Percentiles rank a stretch among this genome's conserved stretches.
Evolutionary conservation across 331 rosid species (phyloP).

Genomic region (Telfairia occidentalis): DNA sequence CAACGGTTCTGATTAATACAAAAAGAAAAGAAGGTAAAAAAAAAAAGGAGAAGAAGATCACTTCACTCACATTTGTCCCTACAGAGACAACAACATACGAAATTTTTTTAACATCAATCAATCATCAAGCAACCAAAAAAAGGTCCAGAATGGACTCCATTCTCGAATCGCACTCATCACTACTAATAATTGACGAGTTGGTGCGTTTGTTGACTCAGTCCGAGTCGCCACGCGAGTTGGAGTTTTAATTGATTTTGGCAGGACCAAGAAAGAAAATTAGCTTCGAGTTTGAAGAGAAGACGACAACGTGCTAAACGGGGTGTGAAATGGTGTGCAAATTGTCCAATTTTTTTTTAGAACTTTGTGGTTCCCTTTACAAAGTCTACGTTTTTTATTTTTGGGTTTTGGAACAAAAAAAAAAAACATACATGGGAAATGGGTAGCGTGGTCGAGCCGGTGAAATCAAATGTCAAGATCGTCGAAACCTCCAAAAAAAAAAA

Average conservation of each 20-base stretch:
- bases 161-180: background rate
- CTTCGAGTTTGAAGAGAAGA: background rate
- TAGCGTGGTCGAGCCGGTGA: constrained; percentile 78
- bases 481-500: background rate
- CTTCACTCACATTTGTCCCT: background rate
- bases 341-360: constrained; percentile 15
- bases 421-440: constrained; percentile 39
- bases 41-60: background rate
- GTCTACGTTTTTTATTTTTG: constrained; percentile 31
- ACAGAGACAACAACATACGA: constrained; percentile 3
- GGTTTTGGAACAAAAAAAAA: constrained; percentile 12
- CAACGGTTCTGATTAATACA: constrained; percentile 43
- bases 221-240: constrained; percentile 18
- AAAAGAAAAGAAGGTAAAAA: background rate
- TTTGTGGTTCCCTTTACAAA: constrained; percentile 12
- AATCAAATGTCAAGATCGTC: constrained; percentile 15
- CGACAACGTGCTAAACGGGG: constrained; percentile 51
- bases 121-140: background rate
- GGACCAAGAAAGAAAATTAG: constrained; percentile 7
- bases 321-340: constrained; percentile 50
- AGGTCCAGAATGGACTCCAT: background rate
- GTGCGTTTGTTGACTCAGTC: constrained; percentile 1
- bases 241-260: background rate
- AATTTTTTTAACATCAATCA: background rate
- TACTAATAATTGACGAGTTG: constrained; percentile 27